Evolutionary conservation across 768 basidiomycete genomes (phyloP).

Genomic region (Suillus tomentosus): DNA sequence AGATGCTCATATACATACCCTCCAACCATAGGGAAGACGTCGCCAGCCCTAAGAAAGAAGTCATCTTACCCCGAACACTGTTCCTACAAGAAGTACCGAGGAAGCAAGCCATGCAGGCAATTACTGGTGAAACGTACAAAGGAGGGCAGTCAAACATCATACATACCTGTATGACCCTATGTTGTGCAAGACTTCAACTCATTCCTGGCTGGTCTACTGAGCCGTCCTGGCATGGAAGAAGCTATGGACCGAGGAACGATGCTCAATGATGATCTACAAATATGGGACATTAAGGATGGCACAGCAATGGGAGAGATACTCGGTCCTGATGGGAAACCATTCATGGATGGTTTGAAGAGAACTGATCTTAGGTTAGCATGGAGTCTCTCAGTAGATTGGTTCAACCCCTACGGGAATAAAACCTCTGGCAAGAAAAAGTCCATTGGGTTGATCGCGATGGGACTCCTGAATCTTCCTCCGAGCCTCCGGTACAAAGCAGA

Average conservation of each 20-base stretch:
- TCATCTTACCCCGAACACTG: too few species aligned
- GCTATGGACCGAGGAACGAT: slow-evolving; percentile 23
- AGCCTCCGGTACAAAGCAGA: slow-evolving; percentile 20
- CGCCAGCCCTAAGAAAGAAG: too few species aligned
- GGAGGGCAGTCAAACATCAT: not conserved
- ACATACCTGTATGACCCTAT: slow-evolving; percentile 12
- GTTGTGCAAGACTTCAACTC: slow-evolving; percentile 29
- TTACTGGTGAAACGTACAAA: not conserved
- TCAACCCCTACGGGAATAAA: slow-evolving; percentile 28
- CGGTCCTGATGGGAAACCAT: slow-evolving; percentile 26
- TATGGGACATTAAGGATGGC: slow-evolving; percentile 27
- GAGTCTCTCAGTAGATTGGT: slow-evolving; percentile 30
- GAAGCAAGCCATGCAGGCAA: slow-evolving; percentile 16
- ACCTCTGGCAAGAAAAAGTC: slow-evolving; percentile 19
- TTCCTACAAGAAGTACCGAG: slow-evolving; percentile 1
- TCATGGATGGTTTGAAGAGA: slow-evolving; percentile 18
- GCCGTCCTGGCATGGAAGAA: slow-evolving; percentile 27
- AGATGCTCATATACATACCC: slow-evolving; percentile 28
- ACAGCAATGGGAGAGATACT: slow-evolving; percentile 27
- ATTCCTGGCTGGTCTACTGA: slow-evolving; percentile 29
- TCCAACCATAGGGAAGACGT: not conserved
- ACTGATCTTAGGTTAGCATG: slow-evolving; percentile 20
- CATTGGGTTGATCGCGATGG: slow-evolving; percentile 19
- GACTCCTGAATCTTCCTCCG: slow-evolving; percentile 26
- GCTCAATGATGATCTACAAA: not conserved